Conservation (phyloP, 2,329 filamentous ascomycete genomes). For the Aspergillus oerlinghausenensis region DNA sequence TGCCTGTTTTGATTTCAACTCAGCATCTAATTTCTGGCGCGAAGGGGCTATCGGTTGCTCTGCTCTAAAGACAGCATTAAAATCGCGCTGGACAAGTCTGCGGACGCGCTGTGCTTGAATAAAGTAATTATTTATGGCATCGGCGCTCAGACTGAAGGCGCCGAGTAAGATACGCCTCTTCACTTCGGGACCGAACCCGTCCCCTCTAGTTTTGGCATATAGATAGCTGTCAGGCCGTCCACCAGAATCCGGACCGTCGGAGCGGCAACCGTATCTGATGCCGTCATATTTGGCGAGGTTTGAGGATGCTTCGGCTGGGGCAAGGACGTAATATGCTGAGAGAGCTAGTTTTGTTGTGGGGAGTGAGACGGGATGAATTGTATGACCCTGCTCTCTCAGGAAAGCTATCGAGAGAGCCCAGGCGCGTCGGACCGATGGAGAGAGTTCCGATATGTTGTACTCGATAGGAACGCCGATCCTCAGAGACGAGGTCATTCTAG, state of each 20-base stretch:
- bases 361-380: slow-evolving; percentile 70
- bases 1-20: slow-evolving; percentile 3
- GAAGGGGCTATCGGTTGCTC: slow-evolving; percentile 58
- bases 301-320: slow-evolving; percentile 89
- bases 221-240: slow-evolving; percentile 53
- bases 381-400: slow-evolving; percentile 63
- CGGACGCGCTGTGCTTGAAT: slow-evolving; percentile 87
- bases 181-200: slow-evolving; percentile 78
- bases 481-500: slow-evolving; percentile 27
- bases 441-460: slow-evolving; percentile 83
- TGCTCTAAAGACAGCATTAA: slow-evolving; percentile 69
- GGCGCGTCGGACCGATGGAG: slow-evolving; percentile 60
- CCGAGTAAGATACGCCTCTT: slow-evolving; percentile 82
- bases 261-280: slow-evolving; percentile 75
- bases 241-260: slow-evolving; percentile 45
- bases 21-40: background rate
- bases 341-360: slow-evolving; percentile 81
- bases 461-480: slow-evolving; percentile 62
- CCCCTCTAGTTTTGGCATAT: slow-evolving; percentile 70
- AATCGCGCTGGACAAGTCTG: slow-evolving; percentile 77
- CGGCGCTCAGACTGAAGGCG: slow-evolving; percentile 82
- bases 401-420: slow-evolving; percentile 62
- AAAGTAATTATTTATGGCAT: slow-evolving; percentile 94
- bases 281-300: slow-evolving; percentile 97
- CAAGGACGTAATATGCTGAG: slow-evolving; percentile 91